Percentiles rank a stretch among this genome's conserved stretches.
These are phyloP conservation scores for Penicillium manginii DNA, from an alignment of 495 filamentous ascomycete species.

Conservation along the genomic window DNA sequence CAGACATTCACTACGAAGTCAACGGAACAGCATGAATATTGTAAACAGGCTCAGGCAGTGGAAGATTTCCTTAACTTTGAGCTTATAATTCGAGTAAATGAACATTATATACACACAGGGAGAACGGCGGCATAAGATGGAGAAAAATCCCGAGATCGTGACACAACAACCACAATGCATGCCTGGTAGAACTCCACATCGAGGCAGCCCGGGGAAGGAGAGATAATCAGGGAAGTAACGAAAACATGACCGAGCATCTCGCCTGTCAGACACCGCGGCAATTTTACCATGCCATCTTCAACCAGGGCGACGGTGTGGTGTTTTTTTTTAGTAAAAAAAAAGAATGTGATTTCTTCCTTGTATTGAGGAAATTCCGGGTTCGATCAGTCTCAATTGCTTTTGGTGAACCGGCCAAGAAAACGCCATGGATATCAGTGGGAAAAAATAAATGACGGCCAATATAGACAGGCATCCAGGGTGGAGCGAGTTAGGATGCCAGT, in stretches of 20 bases:
- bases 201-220: neutral
- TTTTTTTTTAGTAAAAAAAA: constrained; percentile 11
- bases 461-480: constrained; percentile 22
- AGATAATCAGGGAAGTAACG: constrained; percentile 1
- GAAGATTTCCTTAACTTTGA: constrained; percentile 2
- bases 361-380: constrained; percentile 14
- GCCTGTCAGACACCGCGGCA: neutral
- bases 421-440: constrained; percentile 52
- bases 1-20: too few relatives aligned
- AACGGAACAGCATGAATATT: neutral
- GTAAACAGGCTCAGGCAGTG: neutral
- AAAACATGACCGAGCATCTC: constrained; percentile 1
- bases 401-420: constrained; percentile 47
- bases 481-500: constrained; percentile 25
- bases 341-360: constrained; percentile 8
- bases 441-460: constrained; percentile 33
- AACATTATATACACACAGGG: constrained; percentile 34
- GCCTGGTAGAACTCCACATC: constrained; percentile 5
- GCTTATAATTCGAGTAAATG: constrained; percentile 23
- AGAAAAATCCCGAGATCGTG: constrained; percentile 9
- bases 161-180: constrained; percentile 17
- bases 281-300: constrained; percentile 14
- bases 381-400: constrained; percentile 38
- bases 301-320: constrained; percentile 12
- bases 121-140: constrained; percentile 10